Percentiles rank a stretch among this genome's conserved stretches.
phyloP scores from a whole-genome alignment of 1,284 basidiomycete genomes.

The Apiotrichum gamsii region DNA sequence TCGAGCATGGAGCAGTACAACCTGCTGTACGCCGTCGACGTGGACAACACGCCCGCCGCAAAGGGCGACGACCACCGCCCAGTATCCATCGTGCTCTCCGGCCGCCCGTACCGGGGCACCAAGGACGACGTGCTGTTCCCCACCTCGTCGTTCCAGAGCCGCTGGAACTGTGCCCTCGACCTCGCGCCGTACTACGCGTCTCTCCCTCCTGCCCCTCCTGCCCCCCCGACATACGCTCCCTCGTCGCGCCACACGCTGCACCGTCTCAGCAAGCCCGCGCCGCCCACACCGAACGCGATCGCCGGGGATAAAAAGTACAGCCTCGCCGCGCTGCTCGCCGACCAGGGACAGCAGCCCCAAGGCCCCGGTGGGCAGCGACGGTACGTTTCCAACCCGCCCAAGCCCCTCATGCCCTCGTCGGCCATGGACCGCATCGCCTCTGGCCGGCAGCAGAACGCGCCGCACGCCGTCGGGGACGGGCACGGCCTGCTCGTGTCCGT shows the following conservation, averaged over 20 bases:
- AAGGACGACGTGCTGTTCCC: conserved; percentile 41
- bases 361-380: background rate
- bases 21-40: conserved; percentile 70
- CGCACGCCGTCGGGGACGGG: conserved; percentile 6
- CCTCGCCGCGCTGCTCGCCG: conserved; percentile 31
- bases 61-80: conserved; percentile 59
- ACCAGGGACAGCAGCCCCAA: conserved; percentile 2
- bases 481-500: conserved; percentile 62
- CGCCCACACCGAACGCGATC: conserved; percentile 31
- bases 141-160: conserved; percentile 65
- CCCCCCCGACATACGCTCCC: conserved; percentile 4
- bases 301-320: conserved; percentile 47
- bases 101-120: conserved; percentile 53
- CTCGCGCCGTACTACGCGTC: conserved; percentile 51
- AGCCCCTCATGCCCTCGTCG: conserved; percentile 15
- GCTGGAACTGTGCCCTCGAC: conserved; percentile 82
- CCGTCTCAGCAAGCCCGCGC: conserved; percentile 7
- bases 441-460: background rate
- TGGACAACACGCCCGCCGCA: conserved; percentile 22
- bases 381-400: conserved; percentile 9
- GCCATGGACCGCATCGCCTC: conserved; percentile 7
- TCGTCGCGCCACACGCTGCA: conserved; percentile 6
- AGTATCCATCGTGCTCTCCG: conserved; percentile 69
- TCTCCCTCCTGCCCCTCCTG: conserved; percentile 16
- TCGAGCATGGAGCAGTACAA: conserved; percentile 71